Evolutionary conservation across 805 yeast genomes (phyloP).

Genomic region (Wickerhamomyces pijperi): DNA sequence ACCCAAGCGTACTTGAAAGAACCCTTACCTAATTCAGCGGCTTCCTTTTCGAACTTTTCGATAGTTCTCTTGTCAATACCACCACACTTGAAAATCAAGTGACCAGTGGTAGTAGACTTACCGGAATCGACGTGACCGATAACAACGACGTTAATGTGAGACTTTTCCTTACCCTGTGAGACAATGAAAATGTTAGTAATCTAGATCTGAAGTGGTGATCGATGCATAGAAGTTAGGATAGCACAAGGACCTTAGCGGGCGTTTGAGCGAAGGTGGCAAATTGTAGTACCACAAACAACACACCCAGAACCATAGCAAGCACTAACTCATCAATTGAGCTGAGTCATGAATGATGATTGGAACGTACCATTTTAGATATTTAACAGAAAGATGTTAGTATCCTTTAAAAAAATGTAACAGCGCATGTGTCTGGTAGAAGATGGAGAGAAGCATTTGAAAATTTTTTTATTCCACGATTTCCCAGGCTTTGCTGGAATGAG

Average conservation of each 20-base stretch:
- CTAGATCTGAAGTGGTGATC: too few relatives aligned
- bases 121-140: conserved; percentile 99
- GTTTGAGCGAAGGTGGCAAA: background rate
- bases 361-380: conserved; percentile 1
- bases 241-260: too few relatives aligned
- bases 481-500: background rate
- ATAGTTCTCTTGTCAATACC: conserved; percentile 98
- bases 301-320: too few relatives aligned
- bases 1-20: conserved; percentile 99
- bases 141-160: conserved; percentile 99
- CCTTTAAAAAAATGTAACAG: background rate
- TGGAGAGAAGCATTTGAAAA: background rate
- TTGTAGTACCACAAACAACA: background rate
- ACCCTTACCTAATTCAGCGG: conserved; percentile 96
- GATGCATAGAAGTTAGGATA: too few relatives aligned
- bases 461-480: background rate
- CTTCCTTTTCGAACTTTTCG: conserved; percentile 97
- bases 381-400: background rate
- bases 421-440: background rate
- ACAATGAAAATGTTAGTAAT: background rate
- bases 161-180: conserved; percentile 84
- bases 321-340: too few relatives aligned
- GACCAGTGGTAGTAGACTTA: conserved; percentile 98
- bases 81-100: conserved; percentile 98
- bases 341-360: too few relatives aligned